These are phyloP conservation scores for Chalciporus chontae DNA, from an alignment of 768 basidiomycete genomes.

Conservation along the genomic window DNA sequence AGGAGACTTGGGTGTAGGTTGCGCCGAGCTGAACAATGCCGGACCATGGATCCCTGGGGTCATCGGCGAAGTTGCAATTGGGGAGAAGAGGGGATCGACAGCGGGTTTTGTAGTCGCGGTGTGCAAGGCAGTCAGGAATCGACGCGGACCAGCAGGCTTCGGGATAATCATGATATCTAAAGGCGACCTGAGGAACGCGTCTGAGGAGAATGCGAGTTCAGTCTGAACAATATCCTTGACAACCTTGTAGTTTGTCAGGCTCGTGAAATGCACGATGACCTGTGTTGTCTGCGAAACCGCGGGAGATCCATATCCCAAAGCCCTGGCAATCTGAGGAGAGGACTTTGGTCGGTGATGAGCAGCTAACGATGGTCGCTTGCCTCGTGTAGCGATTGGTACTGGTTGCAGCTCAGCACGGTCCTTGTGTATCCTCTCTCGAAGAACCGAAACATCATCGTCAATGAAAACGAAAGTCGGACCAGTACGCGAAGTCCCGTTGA, in stretches of 20 bases:
- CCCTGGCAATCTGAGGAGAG: conserved; percentile 71
- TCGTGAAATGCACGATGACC: conserved; percentile 83
- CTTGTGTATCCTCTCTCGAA: conserved; percentile 71
- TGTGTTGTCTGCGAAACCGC: conserved; percentile 28
- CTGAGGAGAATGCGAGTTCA: conserved; percentile 40
- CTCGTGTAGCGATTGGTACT: conserved; percentile 37
- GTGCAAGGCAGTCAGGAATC: conserved; percentile 88
- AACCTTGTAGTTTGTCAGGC: conserved; percentile 81
- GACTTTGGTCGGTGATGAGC: conserved; percentile 73
- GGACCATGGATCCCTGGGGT: conserved; percentile 61
- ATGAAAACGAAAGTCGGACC: conserved; percentile 73
- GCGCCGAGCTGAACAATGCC: conserved; percentile 40
- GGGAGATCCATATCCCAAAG: conserved; percentile 37
- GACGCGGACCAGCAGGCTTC: conserved; percentile 93
- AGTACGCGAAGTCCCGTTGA: conserved; percentile 24
- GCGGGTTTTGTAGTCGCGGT: conserved; percentile 83
- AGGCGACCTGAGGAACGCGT: conserved; percentile 43
- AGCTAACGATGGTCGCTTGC: conserved; percentile 66
- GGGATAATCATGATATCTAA: conserved; percentile 97
- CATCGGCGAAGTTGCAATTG: conserved; percentile 90
- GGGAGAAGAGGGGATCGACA: conserved; percentile 88
- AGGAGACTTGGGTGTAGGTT: conserved; percentile 40
- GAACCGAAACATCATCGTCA: conserved; percentile 83
- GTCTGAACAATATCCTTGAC: conserved; percentile 84
- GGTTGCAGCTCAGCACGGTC: conserved; percentile 53